phyloP scores from a whole-genome alignment of 2,329 filamentous ascomycete species.

The Mariannaea elegans region DNA sequence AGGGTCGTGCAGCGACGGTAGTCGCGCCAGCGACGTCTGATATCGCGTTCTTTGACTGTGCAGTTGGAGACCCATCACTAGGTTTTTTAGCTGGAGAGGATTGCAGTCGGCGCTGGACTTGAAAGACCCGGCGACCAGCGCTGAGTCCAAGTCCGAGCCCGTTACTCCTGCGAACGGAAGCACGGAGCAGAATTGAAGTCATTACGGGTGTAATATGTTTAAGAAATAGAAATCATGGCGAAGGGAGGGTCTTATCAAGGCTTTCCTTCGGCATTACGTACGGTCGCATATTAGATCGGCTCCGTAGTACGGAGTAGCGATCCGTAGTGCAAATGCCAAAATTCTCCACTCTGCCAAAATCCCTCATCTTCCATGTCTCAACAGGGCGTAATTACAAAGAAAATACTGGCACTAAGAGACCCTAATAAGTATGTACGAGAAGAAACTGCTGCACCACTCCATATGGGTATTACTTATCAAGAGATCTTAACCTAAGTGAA shows the following conservation, averaged over 20 bases:
- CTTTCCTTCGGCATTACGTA: too few species aligned
- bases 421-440: too few species aligned
- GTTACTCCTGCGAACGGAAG: constrained; percentile 20
- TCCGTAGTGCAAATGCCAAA: too few species aligned
- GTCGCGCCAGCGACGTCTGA: constrained; percentile 15
- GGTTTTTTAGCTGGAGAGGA: constrained; percentile 7
- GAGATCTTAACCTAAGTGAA: too few species aligned
- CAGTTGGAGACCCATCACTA: constrained; percentile 1
- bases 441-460: too few species aligned
- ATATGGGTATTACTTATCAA: too few species aligned
- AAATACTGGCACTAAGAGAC: too few species aligned
- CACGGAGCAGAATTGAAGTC: constrained; percentile 32
- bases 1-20: constrained; percentile 43
- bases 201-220: constrained; percentile 16
- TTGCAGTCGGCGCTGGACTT: constrained; percentile 30
- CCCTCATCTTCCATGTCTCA: too few species aligned
- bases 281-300: too few species aligned
- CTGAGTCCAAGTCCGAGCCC: constrained; percentile 11
- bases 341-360: too few species aligned
- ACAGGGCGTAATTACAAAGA: too few species aligned
- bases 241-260: background rate
- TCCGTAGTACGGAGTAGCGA: too few species aligned
- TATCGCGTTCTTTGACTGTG: constrained; percentile 29
- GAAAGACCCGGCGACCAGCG: constrained; percentile 18
- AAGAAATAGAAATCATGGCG: constrained; percentile 16